phyloP scores from a whole-genome alignment of 2,329 filamentous ascomycete genomes.

The Fusarium graminum region DNA sequence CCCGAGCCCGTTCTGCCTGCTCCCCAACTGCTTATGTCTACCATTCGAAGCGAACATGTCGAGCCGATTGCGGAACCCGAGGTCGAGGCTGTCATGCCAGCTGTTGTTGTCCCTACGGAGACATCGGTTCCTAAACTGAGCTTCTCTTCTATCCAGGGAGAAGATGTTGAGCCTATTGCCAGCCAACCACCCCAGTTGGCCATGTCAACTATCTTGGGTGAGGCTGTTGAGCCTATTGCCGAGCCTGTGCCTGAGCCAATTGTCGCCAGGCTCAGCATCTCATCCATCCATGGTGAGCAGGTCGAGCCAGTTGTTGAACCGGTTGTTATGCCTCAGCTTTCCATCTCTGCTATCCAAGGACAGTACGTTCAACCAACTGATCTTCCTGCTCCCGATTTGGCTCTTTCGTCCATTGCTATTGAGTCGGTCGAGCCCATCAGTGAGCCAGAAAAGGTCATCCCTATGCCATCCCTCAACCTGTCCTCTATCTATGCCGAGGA shows the following conservation, averaged over 20 bases:
- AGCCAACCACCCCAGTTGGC: conserved; percentile 25
- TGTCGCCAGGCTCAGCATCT: conserved; percentile 36
- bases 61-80: conserved; percentile 36
- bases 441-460: conserved; percentile 52
- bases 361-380: conserved; percentile 48
- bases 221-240: conserved; percentile 30
- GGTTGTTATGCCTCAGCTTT: conserved; percentile 26
- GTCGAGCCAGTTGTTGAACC: conserved; percentile 40
- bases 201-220: conserved; percentile 32
- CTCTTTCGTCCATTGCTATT: conserved; percentile 49
- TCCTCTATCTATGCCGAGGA: conserved; percentile 51
- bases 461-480: conserved; percentile 47
- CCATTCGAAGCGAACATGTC: conserved; percentile 39
- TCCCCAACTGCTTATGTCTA: conserved; percentile 38
- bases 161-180: conserved; percentile 37
- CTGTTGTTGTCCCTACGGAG: conserved; percentile 21
- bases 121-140: conserved; percentile 36
- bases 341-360: conserved; percentile 42
- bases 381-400: conserved; percentile 43
- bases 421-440: conserved; percentile 52
- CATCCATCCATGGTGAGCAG: conserved; percentile 43
- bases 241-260: conserved; percentile 22
- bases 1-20: conserved; percentile 15
- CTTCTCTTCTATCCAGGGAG: conserved; percentile 43
- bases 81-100: conserved; percentile 8